Evolutionary conservation across 2,329 filamentous ascomycete species (phyloP), one percentile per base, ranked within the genome.

Genomic region (Elsinoe arachidis): DNA sequence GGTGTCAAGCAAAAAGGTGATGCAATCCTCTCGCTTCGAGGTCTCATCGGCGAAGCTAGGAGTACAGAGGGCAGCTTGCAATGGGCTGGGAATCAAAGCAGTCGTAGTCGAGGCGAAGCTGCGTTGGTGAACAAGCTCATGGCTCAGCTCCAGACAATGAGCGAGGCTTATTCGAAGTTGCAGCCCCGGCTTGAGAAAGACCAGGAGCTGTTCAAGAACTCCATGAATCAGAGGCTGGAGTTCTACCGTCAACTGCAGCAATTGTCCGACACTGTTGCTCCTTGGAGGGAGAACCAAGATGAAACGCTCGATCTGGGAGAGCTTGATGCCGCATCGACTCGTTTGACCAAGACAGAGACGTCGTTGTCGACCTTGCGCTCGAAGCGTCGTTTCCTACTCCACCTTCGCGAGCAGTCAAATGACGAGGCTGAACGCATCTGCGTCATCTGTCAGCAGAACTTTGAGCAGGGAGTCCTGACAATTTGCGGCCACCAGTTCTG

Each of bases 401-500:
- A 85, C 65, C 69, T 86, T 26, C 75, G 79, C 76, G 78, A 64
- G 70, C 86, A 88, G 44, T 76, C 80, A n/a, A 82, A 80, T 52
- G 79, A 80, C 1, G 70, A 66, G 58, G 76, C 83, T 3, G 65
- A 65, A 6, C 80, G 83, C 30, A 83, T 87, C 53, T 99, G 93
- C 68, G 82, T 95, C 57, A 96, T 99, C 63, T 99, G 93, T 68
- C 85, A 88, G 66, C 79, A 80, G 10, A 68, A 77, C 0, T 95
- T 96, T 64, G 84, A 86, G 59, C 76, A 83, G n/a, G 92, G 92
- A 55, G 82, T 87, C 55, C 76, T 92, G 60, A 96, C 92, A 0
- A 80, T 90, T 1, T 97, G 93, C 68, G 92, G 92, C 0, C 93
- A 99, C 67, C 83, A 90, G 62, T 97, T 90, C 68, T 96, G 92